A percentile compares a stretch with the other conserved stretches of the same genome.
These are phyloP conservation scores for Gaillardinia entomophila DNA, from an alignment of 805 yeast genomes.

Conservation along the genomic window DNA sequence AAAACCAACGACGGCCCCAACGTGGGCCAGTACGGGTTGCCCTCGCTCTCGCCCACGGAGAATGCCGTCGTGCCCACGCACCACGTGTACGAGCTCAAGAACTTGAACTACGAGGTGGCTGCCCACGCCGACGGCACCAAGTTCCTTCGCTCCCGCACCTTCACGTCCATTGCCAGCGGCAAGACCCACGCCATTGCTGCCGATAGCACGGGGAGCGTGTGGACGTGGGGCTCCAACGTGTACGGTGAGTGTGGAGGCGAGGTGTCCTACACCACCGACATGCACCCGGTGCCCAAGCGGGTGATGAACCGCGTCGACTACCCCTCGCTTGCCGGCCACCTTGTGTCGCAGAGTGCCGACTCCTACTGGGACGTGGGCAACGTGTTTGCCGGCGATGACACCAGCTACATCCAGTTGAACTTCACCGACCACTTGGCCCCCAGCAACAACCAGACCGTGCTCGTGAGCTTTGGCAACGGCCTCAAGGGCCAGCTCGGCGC, in stretches of 20 bases:
- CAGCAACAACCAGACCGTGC: slow-evolving; percentile 11
- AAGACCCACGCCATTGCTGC: slow-evolving; percentile 63
- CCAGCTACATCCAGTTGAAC: slow-evolving; percentile 32
- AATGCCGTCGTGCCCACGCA: slow-evolving; percentile 27
- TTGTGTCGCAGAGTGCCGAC: slow-evolving; percentile 28
- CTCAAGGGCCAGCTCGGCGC: slow-evolving; percentile 81
- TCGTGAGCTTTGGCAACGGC: slow-evolving; percentile 78
- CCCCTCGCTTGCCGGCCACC: slow-evolving; percentile 9
- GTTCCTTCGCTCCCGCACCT: slow-evolving; percentile 33
- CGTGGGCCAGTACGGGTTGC: slow-evolving; percentile 82
- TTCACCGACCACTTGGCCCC: slow-evolving; percentile 12
- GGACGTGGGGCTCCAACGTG: slow-evolving; percentile 81
- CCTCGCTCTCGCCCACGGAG: slow-evolving; percentile 58
- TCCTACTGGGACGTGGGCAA: slow-evolving; percentile 43
- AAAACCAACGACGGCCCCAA: slow-evolving; percentile 38
- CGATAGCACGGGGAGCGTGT: slow-evolving; percentile 64
- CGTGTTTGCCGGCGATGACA: slow-evolving; percentile 66
- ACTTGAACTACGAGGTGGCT: slow-evolving; percentile 47
- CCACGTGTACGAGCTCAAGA: slow-evolving; percentile 42
- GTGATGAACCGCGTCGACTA: slow-evolving; percentile 12
- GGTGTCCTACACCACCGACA: slow-evolving; percentile 59
- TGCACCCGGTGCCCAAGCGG: slow-evolving; percentile 63
- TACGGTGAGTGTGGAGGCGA: slow-evolving; percentile 81
- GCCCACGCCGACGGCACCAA: slow-evolving; percentile 12
- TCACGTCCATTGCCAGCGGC: slow-evolving; percentile 67